phyloP scores from a whole-genome alignment of 768 basidiomycete genomes.

The Naematelia encephala region DNA sequence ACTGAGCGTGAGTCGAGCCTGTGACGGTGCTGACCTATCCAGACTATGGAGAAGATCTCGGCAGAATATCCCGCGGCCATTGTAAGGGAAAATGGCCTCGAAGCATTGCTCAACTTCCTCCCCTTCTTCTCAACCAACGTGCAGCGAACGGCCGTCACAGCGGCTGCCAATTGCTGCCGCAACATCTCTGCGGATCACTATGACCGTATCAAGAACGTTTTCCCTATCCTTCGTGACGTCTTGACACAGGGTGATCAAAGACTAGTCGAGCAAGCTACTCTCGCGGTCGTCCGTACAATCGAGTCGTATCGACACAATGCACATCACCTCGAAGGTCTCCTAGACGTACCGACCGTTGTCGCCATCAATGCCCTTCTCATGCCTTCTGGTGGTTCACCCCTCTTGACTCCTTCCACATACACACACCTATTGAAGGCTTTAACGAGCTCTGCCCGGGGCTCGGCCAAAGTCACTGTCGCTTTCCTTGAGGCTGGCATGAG shows the following conservation, averaged over 20 bases:
- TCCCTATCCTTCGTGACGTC: constrained; percentile 85
- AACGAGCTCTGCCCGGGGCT: constrained; percentile 80
- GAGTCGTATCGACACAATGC: constrained; percentile 85
- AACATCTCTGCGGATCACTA: constrained; percentile 87
- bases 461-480: constrained; percentile 78
- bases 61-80: constrained; percentile 95
- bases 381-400: constrained; percentile 73
- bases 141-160: constrained; percentile 92
- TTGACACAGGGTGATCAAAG: constrained; percentile 89
- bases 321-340: constrained; percentile 79
- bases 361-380: constrained; percentile 81
- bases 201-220: constrained; percentile 76
- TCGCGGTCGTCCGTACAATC: constrained; percentile 89
- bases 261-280: constrained; percentile 93
- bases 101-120: constrained; percentile 87
- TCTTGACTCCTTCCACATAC: constrained; percentile 81
- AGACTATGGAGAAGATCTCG: constrained; percentile 92
- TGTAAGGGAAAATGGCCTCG: constrained; percentile 89
- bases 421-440: constrained; percentile 81
- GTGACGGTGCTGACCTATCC: constrained; percentile 4
- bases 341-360: constrained; percentile 68
- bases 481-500: constrained; percentile 90
- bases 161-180: constrained; percentile 94
- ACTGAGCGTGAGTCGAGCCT: constrained; percentile 70
- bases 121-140: constrained; percentile 99